phyloP scores from a whole-genome alignment of 306 rosid species.

The Casuarina glauca region DNA sequence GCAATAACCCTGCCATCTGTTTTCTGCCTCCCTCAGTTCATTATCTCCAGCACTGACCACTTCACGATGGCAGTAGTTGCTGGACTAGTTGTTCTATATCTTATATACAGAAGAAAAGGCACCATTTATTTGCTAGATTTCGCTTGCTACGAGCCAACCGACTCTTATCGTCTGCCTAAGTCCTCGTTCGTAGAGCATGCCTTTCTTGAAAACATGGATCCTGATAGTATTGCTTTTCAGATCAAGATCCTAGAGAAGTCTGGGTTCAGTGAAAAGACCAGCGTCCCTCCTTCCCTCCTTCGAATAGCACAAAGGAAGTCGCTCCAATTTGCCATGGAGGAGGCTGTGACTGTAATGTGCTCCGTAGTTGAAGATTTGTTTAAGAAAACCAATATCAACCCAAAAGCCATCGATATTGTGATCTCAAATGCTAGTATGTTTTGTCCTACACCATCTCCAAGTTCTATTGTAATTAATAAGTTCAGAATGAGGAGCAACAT shows the following conservation, averaged over 20 bases:
- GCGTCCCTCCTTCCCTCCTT: slow-evolving; percentile 42
- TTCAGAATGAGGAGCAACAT: slow-evolving; percentile 56
- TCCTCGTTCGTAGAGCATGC: slow-evolving; percentile 47
- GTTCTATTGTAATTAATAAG: slow-evolving; percentile 50
- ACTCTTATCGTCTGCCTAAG: slow-evolving; percentile 35
- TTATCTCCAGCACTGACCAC: slow-evolving; percentile 18
- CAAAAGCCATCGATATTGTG: slow-evolving; percentile 49
- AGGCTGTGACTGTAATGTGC: slow-evolving; percentile 42
- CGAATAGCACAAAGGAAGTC: slow-evolving; percentile 38
- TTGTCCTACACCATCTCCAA: slow-evolving; percentile 58
- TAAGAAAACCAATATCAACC: slow-evolving; percentile 41
- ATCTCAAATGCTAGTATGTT: slow-evolving; percentile 48
- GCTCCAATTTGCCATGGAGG: slow-evolving; percentile 44
- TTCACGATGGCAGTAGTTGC: slow-evolving; percentile 22
- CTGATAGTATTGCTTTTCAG: slow-evolving; percentile 45
- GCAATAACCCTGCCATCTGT: slow-evolving; percentile 15
- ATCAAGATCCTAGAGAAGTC: slow-evolving; percentile 54
- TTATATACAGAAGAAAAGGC: slow-evolving; percentile 33
- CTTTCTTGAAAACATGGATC: slow-evolving; percentile 32
- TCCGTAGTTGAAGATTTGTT: slow-evolving; percentile 37
- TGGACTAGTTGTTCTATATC: slow-evolving; percentile 26
- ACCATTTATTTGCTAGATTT: slow-evolving; percentile 46
- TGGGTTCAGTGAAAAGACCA: slow-evolving; percentile 59
- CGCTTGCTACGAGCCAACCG: slow-evolving; percentile 44
- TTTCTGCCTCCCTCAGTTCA: slow-evolving; percentile 17